Percentiles rank a stretch among this genome's conserved stretches.
phyloP scores from a whole-genome alignment of 148 eudicot genomes.

The Camellia sinensis region DNA sequence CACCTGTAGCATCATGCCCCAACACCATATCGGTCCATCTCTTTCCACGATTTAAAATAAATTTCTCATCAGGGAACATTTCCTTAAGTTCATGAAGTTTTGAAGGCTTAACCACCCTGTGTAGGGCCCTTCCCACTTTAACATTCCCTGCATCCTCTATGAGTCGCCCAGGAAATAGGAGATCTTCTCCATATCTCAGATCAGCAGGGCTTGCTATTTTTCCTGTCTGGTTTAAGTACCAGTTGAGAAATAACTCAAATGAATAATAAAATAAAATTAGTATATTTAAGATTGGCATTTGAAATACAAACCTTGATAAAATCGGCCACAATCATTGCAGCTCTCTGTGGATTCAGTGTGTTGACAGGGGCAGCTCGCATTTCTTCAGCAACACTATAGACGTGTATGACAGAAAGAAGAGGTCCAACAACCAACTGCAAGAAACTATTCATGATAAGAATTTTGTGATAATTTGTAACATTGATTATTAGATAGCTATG shows the following conservation, averaged over 20 bases:
- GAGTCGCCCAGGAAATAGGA: slow-evolving; percentile 76
- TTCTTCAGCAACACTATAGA: slow-evolving; percentile 80
- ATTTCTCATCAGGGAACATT: slow-evolving; percentile 76
- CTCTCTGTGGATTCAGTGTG: slow-evolving; percentile 92
- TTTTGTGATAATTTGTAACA: background rate
- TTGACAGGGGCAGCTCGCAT: slow-evolving; percentile 95
- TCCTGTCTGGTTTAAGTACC: slow-evolving; percentile 47
- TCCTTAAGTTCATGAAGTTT: slow-evolving; percentile 60
- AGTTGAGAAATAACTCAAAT: background rate
- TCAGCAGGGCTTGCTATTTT: slow-evolving; percentile 87
- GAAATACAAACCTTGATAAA: slow-evolving; percentile 61
- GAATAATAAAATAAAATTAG: background rate
- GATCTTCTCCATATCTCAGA: slow-evolving; percentile 85
- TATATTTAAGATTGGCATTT: background rate
- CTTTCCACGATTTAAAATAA: slow-evolving; percentile 53
- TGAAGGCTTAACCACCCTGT: slow-evolving; percentile 65
- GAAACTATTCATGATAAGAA: slow-evolving; percentile 14
- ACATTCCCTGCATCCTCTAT: slow-evolving; percentile 87
- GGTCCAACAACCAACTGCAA: slow-evolving; percentile 83
- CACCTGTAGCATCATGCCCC: slow-evolving; percentile 81
- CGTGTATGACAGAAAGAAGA: slow-evolving; percentile 67
- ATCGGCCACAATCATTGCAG: slow-evolving; percentile 86
- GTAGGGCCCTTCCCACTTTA: slow-evolving; percentile 72
- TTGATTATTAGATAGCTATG: background rate
- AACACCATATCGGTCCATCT: slow-evolving; percentile 74